Percentiles rank a stretch among this genome's conserved stretches.
Conservation (phyloP, 2,329 filamentous ascomycete genomes). For the Colletotrichum salicis region DNA sequence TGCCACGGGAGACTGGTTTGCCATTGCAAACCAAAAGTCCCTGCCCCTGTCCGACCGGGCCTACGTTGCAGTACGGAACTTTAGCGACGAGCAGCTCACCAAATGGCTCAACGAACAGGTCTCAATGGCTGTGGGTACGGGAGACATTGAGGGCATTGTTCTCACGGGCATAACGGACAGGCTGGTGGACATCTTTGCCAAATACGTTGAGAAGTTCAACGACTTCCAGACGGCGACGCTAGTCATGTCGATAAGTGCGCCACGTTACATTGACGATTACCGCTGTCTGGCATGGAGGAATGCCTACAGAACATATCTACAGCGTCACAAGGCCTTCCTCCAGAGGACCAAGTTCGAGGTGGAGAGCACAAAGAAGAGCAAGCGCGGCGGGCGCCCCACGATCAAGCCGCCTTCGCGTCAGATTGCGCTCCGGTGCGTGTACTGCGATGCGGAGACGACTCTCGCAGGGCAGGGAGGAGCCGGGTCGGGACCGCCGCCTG, state of each 20-base stretch:
- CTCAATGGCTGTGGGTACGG: constrained; percentile 67
- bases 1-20: constrained; percentile 79
- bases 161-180: constrained; percentile 80
- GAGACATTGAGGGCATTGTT: constrained; percentile 81
- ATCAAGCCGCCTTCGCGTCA: constrained; percentile 74
- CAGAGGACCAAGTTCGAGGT: constrained; percentile 82
- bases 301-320: constrained; percentile 76
- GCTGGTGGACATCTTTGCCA: constrained; percentile 79
- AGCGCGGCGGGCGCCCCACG: constrained; percentile 70
- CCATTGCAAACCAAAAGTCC: constrained; percentile 77
- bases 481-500: constrained; percentile 31
- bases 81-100: constrained; percentile 70
- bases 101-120: constrained; percentile 76
- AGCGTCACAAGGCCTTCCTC: constrained; percentile 78
- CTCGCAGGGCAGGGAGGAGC: constrained; percentile 32
- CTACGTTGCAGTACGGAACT: constrained; percentile 76
- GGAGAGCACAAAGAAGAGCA: constrained; percentile 76
- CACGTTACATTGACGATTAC: constrained; percentile 80
- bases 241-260: constrained; percentile 77
- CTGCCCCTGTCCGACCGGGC: constrained; percentile 80
- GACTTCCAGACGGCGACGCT: constrained; percentile 84
- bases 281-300: constrained; percentile 80
- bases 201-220: constrained; percentile 78
- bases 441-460: constrained; percentile 73
- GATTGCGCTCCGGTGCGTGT: constrained; percentile 79